phyloP scores from a whole-genome alignment of 306 rosid genomes.

The Luffa aegyptiaca region DNA sequence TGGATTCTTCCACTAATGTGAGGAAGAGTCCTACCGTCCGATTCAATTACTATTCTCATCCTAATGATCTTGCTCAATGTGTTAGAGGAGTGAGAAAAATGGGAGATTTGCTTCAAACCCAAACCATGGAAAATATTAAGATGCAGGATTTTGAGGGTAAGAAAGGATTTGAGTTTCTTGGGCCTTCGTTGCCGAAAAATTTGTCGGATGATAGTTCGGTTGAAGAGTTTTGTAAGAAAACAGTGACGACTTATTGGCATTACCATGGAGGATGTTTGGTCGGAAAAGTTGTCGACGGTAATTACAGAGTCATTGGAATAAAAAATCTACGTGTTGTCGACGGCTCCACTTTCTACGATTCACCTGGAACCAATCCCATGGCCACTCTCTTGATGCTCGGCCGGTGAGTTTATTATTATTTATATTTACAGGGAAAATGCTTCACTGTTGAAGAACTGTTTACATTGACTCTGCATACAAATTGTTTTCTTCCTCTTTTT shows the following conservation, averaged over 20 bases:
- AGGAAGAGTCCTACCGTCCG: not conserved
- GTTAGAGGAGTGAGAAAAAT: not conserved
- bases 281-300: constrained; percentile 7
- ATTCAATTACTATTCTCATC: constrained; percentile 5
- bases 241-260: not conserved
- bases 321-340: not conserved
- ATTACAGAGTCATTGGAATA: not conserved
- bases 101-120: not conserved
- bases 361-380: constrained; percentile 10
- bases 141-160: not conserved
- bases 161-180: not conserved
- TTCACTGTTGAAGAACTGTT: too few relatives aligned
- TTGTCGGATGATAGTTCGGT: not conserved
- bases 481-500: too few relatives aligned
- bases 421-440: not conserved
- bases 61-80: not conserved
- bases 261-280: constrained; percentile 12
- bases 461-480: too few relatives aligned
- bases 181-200: not conserved
- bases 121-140: not conserved
- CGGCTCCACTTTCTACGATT: not conserved
- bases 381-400: constrained; percentile 7
- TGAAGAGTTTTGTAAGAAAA: not conserved
- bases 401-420: not conserved
- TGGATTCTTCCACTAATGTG: not conserved